Evolutionary conservation across 2,329 filamentous ascomycete species (phyloP).

Genomic region (Leptographium flavum): DNA sequence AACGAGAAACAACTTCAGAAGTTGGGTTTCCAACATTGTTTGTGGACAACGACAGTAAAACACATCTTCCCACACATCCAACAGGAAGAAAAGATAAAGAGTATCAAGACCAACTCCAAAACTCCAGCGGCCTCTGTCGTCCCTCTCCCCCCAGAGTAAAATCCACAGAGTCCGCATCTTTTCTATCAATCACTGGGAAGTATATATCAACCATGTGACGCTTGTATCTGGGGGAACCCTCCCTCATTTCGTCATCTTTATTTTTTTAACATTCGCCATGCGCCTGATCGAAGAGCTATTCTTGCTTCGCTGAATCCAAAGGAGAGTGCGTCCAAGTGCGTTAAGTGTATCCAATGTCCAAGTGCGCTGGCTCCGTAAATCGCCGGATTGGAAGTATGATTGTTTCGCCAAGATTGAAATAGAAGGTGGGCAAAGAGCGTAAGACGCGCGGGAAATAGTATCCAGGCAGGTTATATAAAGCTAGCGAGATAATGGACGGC

Average conservation of each 20-base stretch:
- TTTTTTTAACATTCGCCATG: constrained; percentile 1
- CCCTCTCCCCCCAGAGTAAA: not conserved
- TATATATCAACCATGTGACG: not conserved
- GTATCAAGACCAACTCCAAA: constrained; percentile 6
- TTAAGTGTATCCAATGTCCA: not conserved
- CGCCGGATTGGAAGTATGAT: not conserved
- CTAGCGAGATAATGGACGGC: not conserved
- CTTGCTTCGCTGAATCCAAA: not conserved
- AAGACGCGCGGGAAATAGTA: not conserved
- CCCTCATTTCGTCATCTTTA: not conserved
- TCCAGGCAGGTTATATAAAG: not conserved
- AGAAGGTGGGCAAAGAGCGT: not conserved
- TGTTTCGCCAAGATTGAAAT: not conserved
- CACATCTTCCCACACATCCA: not conserved
- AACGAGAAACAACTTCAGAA: not conserved
- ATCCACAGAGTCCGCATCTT: not conserved
- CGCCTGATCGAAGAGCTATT: not conserved
- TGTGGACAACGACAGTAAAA: not conserved
- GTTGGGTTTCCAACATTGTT: not conserved
- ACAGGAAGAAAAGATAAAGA: not conserved
- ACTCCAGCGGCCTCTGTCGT: constrained; percentile 4
- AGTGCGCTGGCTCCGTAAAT: not conserved
- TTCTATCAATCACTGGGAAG: not conserved
- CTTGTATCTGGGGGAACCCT: not conserved
- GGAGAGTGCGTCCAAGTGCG: too few relatives aligned